Conservation (phyloP, 164 flowering plant genomes). For the Vitis rotundifolia region DNA sequence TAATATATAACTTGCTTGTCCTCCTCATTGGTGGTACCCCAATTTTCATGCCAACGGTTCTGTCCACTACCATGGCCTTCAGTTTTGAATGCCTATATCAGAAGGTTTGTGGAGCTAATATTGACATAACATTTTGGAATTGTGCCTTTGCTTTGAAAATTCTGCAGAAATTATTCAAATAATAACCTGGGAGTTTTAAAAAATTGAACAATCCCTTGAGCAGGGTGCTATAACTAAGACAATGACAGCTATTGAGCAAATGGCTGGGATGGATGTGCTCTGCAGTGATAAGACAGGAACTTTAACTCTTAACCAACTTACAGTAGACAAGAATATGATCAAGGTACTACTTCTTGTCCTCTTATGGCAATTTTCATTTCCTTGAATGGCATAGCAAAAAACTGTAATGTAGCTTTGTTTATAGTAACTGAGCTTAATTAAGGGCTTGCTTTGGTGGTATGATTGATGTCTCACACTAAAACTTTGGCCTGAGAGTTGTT, state of each 20-base stretch:
- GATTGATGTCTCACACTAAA: too few relatives aligned
- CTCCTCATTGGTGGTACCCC: conserved; percentile 25
- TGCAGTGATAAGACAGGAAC: conserved; percentile 28
- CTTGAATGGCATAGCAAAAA: too few relatives aligned
- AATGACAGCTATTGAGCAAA: conserved; percentile 26
- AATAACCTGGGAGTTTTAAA: too few relatives aligned
- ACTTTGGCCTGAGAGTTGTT: too few relatives aligned
- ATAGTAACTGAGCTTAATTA: too few relatives aligned
- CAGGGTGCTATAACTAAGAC: conserved; percentile 24
- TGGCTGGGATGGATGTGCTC: conserved; percentile 30
- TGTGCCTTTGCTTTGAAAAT: too few relatives aligned
- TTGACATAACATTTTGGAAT: too few relatives aligned
- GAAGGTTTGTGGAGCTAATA: conserved; percentile 1
- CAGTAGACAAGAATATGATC: conserved; percentile 20
- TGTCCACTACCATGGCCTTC: conserved; percentile 23
- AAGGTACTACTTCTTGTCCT: conserved; percentile 7
- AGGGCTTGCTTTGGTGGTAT: too few relatives aligned
- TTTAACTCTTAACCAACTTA: conserved; percentile 21
- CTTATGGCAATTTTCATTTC: too few relatives aligned
- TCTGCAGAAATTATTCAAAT: too few relatives aligned
- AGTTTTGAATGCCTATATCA: conserved; percentile 20
- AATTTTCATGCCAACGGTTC: conserved; percentile 27
- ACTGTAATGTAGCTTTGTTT: too few relatives aligned
- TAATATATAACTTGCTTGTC: neutral
- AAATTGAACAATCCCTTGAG: neutral